These are phyloP conservation scores for Coniosporium tulheliwenetii DNA, from an alignment of 2,329 filamentous ascomycete genomes.

Conservation along the genomic window DNA sequence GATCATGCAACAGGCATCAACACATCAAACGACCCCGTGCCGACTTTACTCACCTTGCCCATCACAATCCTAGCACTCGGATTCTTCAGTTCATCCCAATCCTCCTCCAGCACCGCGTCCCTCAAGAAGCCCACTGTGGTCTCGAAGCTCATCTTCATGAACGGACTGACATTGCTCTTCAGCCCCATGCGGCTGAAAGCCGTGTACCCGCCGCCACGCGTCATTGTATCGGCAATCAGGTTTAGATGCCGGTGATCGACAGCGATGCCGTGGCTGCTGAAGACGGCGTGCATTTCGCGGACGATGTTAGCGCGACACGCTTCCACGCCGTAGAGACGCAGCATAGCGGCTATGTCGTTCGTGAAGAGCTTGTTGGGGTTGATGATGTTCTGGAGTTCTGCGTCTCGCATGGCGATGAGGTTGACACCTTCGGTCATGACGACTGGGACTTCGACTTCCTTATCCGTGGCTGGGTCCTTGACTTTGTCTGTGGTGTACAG, in stretches of 20 bases:
- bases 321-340: slow-evolving; percentile 81
- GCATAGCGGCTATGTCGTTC: slow-evolving; percentile 81
- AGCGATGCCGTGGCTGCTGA: slow-evolving; percentile 76
- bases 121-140: slow-evolving; percentile 88
- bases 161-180: slow-evolving; percentile 69
- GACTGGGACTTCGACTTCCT: slow-evolving; percentile 24
- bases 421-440: slow-evolving; percentile 79
- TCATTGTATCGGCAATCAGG: slow-evolving; percentile 96
- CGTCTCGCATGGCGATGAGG: slow-evolving; percentile 71
- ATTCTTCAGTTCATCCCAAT: slow-evolving; percentile 74
- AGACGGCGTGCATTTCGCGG: slow-evolving; percentile 70
- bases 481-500: slow-evolving; percentile 42
- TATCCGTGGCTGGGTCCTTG: slow-evolving; percentile 33
- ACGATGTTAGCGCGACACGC: slow-evolving; percentile 80
- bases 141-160: slow-evolving; percentile 99
- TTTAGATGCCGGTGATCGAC: slow-evolving; percentile 89
- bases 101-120: slow-evolving; percentile 78
- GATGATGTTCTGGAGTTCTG: slow-evolving; percentile 58
- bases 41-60: slow-evolving; percentile 65
- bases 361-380: slow-evolving; percentile 76
- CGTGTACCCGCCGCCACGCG: slow-evolving; percentile 74
- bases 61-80: slow-evolving; percentile 82
- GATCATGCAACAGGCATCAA: slow-evolving; percentile 32
- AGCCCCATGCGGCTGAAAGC: slow-evolving; percentile 89
- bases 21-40: slow-evolving; percentile 87